These are phyloP conservation scores for Penicillium freii DNA, from an alignment of 2,329 filamentous ascomycete species.

Conservation along the genomic window DNA sequence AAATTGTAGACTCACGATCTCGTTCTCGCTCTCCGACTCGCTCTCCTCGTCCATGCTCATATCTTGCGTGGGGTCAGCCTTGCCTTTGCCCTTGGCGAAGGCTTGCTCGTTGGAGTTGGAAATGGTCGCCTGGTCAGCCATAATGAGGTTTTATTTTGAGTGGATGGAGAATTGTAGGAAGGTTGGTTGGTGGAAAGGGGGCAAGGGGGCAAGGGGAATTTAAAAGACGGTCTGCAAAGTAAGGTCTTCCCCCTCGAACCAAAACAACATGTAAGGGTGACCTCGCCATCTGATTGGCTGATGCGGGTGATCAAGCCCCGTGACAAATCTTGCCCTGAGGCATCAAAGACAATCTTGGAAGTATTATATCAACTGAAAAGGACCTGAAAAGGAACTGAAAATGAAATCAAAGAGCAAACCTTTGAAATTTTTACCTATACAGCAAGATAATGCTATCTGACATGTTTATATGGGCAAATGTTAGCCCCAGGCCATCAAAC, in stretches of 20 bases:
- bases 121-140: slow-evolving; percentile 38
- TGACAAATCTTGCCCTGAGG: slow-evolving; percentile 21
- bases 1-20: slow-evolving; percentile 33
- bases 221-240: slow-evolving; percentile 28
- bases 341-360: background rate
- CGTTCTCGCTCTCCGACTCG: slow-evolving; percentile 58
- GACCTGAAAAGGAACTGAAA: background rate
- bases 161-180: slow-evolving; percentile 18
- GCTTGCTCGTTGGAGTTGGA: slow-evolving; percentile 42
- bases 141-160: slow-evolving; percentile 22
- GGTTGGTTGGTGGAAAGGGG: slow-evolving; percentile 20
- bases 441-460: background rate
- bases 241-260: slow-evolving; percentile 21
- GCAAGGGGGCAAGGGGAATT: slow-evolving; percentile 14
- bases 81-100: slow-evolving; percentile 79
- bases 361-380: background rate
- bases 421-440: no score
- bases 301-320: slow-evolving; percentile 6
- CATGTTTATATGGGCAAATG: background rate
- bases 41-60: slow-evolving; percentile 71
- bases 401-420: background rate
- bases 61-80: slow-evolving; percentile 61
- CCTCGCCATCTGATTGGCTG: slow-evolving; percentile 21
- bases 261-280: slow-evolving; percentile 27
- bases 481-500: background rate